Evolutionary conservation across 2,329 filamentous ascomycete species (phyloP), one percentile per base, ranked within the genome.

Genomic region (Stagonosporopsis rhizophila): DNA sequence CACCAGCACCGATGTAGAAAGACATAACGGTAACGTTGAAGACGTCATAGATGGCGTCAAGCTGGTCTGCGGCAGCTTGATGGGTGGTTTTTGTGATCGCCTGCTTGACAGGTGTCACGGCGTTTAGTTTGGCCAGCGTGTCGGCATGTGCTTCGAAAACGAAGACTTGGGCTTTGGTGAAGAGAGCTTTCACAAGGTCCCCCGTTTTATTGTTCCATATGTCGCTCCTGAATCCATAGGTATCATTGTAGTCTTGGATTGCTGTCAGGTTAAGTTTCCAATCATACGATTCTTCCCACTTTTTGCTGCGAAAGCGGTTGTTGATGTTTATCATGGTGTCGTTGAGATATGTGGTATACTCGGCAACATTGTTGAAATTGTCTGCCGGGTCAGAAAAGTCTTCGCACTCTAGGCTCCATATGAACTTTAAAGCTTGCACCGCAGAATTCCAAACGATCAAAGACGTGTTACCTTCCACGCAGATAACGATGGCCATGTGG

Each of bases 401-500:
- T 28, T 46, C 30, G 8, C 59, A 60, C n/a, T 59, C 55, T 6
- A 65, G 28, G 14, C 15, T 49, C 66, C 65, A 69, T 7, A 68
- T 66, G 32, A 52, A 65, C 20, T 55, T 65, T 1, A 69, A 52
- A 3, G 49, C 62, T 58, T 68, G 65, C 5, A 69, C 67, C 15
- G 62, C 65, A 1, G 60, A 64, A 23, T 67, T 66, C 63, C 66
- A 69, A 11, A 66, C 63, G 12, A 69, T 68, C 14, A 69, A 38
- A 2, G 63, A 63, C 5, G 66, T 65, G 20, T 65, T 79, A 4
- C 83, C 85, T 64, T 87, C 85, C 49, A 87, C 81, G 27, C 87
- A 82, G 6, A 88, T 78, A 17, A 87, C 81, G 17, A 89, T 79
- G 1, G 82, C 76, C 11, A 87, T 79, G 61, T 89, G 85, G 59